These are phyloP conservation scores for Rhodosporidiobolus sp. DNA, from an alignment of 768 basidiomycete genomes.

Conservation along the genomic window DNA sequence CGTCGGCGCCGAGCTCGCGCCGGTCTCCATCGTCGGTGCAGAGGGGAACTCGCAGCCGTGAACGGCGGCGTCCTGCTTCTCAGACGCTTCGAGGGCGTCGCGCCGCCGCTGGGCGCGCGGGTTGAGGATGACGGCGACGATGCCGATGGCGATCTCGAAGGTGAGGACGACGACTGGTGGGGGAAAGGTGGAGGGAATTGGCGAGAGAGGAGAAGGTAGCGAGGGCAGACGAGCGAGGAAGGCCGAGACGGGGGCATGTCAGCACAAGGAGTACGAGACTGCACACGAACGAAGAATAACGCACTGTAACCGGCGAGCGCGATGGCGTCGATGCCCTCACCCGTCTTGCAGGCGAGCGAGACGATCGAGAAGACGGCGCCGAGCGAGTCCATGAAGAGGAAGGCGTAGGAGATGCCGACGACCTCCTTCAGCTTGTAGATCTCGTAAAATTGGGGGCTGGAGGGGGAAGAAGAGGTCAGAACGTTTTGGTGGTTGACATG, in stretches of 20 bases:
- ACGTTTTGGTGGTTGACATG: too few species aligned
- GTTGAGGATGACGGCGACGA: slow-evolving; percentile 25
- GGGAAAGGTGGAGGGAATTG: background rate
- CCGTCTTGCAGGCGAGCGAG: slow-evolving; percentile 26
- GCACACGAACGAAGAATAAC: background rate
- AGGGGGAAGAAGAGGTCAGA: background rate
- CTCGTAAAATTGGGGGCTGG: slow-evolving; percentile 29
- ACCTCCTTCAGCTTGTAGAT: slow-evolving; percentile 29
- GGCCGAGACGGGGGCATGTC: too few species aligned
- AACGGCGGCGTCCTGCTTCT: too few species aligned
- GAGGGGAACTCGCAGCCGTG: too few species aligned
- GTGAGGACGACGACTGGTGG: slow-evolving; percentile 15
- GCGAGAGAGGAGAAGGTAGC: background rate
- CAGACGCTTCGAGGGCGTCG: background rate
- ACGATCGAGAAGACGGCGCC: slow-evolving; percentile 37
- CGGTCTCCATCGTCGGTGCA: too few species aligned
- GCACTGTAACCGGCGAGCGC: slow-evolving; percentile 30
- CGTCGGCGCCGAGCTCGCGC: too few species aligned
- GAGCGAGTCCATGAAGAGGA: slow-evolving; percentile 32
- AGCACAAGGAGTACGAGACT: too few species aligned
- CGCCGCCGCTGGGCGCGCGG: background rate
- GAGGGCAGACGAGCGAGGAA: background rate
- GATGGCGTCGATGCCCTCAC: slow-evolving; percentile 4
- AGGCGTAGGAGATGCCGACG: slow-evolving; percentile 22
- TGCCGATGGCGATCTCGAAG: slow-evolving; percentile 13